Conservation (phyloP, 2,329 filamentous ascomycete species). For the Alternaria atra region DNA sequence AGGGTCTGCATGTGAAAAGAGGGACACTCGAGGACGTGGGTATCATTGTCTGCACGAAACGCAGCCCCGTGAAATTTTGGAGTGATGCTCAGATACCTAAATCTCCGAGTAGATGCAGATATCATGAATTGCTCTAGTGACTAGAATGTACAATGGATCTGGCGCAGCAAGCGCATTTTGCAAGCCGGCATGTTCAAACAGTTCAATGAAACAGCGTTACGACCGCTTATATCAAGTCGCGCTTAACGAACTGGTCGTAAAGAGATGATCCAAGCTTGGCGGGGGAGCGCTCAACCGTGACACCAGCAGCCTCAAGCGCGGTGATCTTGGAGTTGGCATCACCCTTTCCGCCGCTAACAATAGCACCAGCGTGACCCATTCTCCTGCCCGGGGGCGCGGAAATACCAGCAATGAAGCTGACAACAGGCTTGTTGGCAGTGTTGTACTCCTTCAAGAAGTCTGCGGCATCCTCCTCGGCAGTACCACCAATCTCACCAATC, state of each 20-base stretch:
- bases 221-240: conserved; percentile 81
- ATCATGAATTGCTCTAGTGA: conserved; percentile 42
- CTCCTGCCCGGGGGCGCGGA: conserved; percentile 93
- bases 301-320: conserved; percentile 90
- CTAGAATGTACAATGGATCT: conserved; percentile 48
- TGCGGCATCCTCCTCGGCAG: conserved; percentile 96
- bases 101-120: conserved; percentile 3
- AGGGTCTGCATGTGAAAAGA: conserved; percentile 22
- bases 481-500: conserved; percentile 99
- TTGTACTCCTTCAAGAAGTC: conserved; percentile 95
- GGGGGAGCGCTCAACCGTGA: conserved; percentile 86
- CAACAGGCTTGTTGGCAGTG: conserved; percentile 92
- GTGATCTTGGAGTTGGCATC: conserved; percentile 98
- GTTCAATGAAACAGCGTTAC: conserved; percentile 21
- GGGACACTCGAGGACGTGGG: not conserved
- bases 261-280: conserved; percentile 92
- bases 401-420: conserved; percentile 98
- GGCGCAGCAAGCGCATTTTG: conserved; percentile 31
- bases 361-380: conserved; percentile 99
- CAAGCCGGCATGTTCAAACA: conserved; percentile 29
- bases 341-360: conserved; percentile 96
- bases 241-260: conserved; percentile 93
- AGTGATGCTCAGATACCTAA: not conserved
- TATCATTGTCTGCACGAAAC: not conserved
- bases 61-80: not conserved